Percentiles rank a stretch among this genome's conserved stretches.
phyloP scores from a whole-genome alignment of 2,329 filamentous ascomycete genomes.

The Alternaria ethzedia region DNA sequence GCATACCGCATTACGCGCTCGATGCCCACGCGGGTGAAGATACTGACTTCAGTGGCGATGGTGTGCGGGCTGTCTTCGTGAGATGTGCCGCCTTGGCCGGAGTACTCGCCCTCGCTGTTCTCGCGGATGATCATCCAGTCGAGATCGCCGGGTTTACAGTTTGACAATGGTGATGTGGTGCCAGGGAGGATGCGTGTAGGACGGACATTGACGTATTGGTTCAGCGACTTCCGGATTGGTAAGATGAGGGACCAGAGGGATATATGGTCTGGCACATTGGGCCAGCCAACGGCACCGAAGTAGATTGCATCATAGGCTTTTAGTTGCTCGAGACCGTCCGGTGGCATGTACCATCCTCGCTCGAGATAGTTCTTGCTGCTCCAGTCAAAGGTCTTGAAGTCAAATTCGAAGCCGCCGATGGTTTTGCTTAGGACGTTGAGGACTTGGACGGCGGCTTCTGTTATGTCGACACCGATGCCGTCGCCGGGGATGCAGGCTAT shows the following conservation, averaged over 20 bases:
- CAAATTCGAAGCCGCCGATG: slow-evolving; percentile 55
- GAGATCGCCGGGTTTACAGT: slow-evolving; percentile 46
- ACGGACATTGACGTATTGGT: slow-evolving; percentile 73
- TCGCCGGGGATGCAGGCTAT: slow-evolving; percentile 44
- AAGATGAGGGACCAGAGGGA: slow-evolving; percentile 71
- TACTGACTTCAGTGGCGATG: slow-evolving; percentile 55
- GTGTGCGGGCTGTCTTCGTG: slow-evolving; percentile 51
- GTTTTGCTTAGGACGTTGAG: slow-evolving; percentile 53
- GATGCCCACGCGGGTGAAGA: slow-evolving; percentile 55
- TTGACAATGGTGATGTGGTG: slow-evolving; percentile 49
- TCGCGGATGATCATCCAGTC: slow-evolving; percentile 59
- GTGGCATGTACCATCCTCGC: slow-evolving; percentile 60
- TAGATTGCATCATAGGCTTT: slow-evolving; percentile 63
- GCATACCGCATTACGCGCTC: slow-evolving; percentile 58
- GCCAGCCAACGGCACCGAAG: slow-evolving; percentile 66
- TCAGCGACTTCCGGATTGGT: slow-evolving; percentile 70
- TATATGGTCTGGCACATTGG: slow-evolving; percentile 70
- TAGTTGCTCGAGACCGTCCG: slow-evolving; percentile 58
- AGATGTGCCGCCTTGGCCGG: slow-evolving; percentile 54
- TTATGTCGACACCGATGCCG: slow-evolving; percentile 44
- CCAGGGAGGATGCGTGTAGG: slow-evolving; percentile 56
- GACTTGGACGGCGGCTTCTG: slow-evolving; percentile 34
- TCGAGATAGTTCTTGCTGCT: slow-evolving; percentile 57
- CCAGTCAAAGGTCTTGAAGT: slow-evolving; percentile 61
- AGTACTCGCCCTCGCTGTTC: slow-evolving; percentile 58